phyloP scores from a whole-genome alignment of 2,329 filamentous ascomycete genomes.

The Sarocladium oryzae region DNA sequence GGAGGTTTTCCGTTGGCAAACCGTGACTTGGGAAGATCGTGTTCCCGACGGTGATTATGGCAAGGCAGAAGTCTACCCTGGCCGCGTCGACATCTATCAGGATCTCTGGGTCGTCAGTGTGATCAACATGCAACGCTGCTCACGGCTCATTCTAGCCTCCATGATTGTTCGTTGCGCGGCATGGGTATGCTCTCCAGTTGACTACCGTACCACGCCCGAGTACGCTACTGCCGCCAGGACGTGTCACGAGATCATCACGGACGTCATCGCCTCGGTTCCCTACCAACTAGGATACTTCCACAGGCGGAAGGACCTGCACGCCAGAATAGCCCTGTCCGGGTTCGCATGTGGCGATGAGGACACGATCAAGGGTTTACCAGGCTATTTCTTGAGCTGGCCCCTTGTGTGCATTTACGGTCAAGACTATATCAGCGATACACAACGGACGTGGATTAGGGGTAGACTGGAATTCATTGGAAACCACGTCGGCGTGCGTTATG shows the following conservation, averaged over 20 bases:
- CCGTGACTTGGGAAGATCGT: constrained; percentile 51
- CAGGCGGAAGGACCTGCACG: constrained; percentile 34
- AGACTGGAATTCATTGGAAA: constrained; percentile 48
- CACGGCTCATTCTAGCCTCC: constrained; percentile 48
- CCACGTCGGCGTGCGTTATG: constrained; percentile 52
- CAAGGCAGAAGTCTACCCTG: constrained; percentile 51
- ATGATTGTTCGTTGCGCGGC: constrained; percentile 53
- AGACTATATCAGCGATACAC: constrained; percentile 53
- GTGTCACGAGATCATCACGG: constrained; percentile 47
- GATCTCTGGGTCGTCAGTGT: constrained; percentile 54
- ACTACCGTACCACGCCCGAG: constrained; percentile 57
- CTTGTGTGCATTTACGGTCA: constrained; percentile 46
- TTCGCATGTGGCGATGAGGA: constrained; percentile 46
- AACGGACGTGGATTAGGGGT: constrained; percentile 49
- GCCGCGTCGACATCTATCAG: constrained; percentile 51
- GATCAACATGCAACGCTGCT: constrained; percentile 49
- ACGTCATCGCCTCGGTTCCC: constrained; percentile 55
- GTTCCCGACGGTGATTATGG: constrained; percentile 45
- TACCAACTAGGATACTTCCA: constrained; percentile 55
- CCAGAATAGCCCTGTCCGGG: constrained; percentile 32
- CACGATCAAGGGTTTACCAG: constrained; percentile 44
- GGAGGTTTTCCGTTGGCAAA: constrained; percentile 42
- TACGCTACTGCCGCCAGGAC: constrained; percentile 48
- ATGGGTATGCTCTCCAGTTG: constrained; percentile 53
- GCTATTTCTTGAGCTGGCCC: constrained; percentile 55